Conservation (phyloP, 1,284 basidiomycete genomes). For the Melampsora larici-populina region DNA sequence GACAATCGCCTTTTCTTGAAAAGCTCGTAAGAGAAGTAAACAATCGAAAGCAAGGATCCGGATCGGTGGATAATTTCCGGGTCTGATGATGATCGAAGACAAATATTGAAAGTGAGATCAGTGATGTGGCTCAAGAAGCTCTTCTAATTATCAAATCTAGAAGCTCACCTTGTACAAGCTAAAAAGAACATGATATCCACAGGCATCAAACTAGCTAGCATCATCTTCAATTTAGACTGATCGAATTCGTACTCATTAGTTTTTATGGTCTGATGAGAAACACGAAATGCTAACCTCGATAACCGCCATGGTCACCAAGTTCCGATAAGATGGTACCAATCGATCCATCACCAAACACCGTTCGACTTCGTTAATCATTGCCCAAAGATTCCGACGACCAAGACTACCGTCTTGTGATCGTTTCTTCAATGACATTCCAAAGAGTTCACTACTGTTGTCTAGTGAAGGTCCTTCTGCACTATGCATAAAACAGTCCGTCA, state of each 20-base stretch:
- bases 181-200: slow-evolving; percentile 79
- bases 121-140: slow-evolving; percentile 32
- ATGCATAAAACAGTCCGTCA: slow-evolving; percentile 28
- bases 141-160: background rate
- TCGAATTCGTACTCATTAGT: background rate
- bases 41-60: slow-evolving; percentile 90
- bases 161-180: slow-evolving; percentile 73
- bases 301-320: slow-evolving; percentile 83
- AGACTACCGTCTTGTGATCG: background rate
- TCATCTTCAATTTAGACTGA: slow-evolving; percentile 77
- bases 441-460: slow-evolving; percentile 50
- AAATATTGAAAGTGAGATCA: slow-evolving; percentile 9
- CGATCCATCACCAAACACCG: slow-evolving; percentile 91
- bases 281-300: slow-evolving; percentile 65
- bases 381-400: slow-evolving; percentile 66
- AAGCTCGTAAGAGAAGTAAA: slow-evolving; percentile 75
- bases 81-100: slow-evolving; percentile 60
- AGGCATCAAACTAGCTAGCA: slow-evolving; percentile 73
- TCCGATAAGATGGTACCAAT: slow-evolving; percentile 89
- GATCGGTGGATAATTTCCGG: slow-evolving; percentile 88
- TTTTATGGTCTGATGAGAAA: too few species aligned
- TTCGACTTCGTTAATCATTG: slow-evolving; percentile 75
- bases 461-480: slow-evolving; percentile 6
- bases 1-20: slow-evolving; percentile 64
- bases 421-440: slow-evolving; percentile 42